These are phyloP conservation scores for Globisporangium cederbergense DNA, from an alignment of 352 stramenopile genomes.

Conservation along the genomic window DNA sequence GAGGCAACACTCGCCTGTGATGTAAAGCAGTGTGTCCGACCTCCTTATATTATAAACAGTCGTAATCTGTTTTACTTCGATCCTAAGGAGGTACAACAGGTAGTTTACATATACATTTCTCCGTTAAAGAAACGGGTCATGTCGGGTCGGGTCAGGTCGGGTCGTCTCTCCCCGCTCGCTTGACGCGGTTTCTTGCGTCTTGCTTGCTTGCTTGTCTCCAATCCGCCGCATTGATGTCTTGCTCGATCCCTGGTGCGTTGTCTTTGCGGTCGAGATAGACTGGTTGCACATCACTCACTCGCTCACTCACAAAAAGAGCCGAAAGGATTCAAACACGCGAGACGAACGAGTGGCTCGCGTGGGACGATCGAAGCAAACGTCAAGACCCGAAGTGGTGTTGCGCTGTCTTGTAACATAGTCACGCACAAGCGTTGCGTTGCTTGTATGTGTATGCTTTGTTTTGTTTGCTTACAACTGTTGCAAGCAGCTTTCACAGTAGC, in stretches of 20 bases:
- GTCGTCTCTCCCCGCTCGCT: background rate
- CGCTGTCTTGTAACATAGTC: conserved; percentile 11
- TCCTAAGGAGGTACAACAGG: background rate
- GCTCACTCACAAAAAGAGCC: background rate
- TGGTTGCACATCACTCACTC: too few relatives aligned
- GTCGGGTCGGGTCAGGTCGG: background rate
- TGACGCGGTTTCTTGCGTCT: background rate
- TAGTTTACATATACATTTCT: background rate
- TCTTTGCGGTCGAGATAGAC: background rate
- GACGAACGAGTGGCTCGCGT: conserved; percentile 1
- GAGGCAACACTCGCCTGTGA: background rate
- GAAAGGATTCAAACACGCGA: background rate
- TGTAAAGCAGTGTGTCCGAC: background rate
- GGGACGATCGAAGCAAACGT: background rate
- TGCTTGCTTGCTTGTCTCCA: background rate
- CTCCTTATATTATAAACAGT: background rate
- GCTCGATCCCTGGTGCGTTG: background rate
- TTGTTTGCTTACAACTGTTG: too few relatives aligned
- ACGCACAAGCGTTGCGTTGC: background rate
- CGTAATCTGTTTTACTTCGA: background rate
- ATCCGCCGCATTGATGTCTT: background rate
- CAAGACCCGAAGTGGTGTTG: background rate
- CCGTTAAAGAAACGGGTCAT: background rate
- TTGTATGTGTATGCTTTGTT: background rate
- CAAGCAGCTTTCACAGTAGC: too few relatives aligned